A percentile compares a stretch with the other conserved stretches of the same genome.
phyloP scores from a whole-genome alignment of 2,329 filamentous ascomycete species.

The Diaporthe ampelina region DNA sequence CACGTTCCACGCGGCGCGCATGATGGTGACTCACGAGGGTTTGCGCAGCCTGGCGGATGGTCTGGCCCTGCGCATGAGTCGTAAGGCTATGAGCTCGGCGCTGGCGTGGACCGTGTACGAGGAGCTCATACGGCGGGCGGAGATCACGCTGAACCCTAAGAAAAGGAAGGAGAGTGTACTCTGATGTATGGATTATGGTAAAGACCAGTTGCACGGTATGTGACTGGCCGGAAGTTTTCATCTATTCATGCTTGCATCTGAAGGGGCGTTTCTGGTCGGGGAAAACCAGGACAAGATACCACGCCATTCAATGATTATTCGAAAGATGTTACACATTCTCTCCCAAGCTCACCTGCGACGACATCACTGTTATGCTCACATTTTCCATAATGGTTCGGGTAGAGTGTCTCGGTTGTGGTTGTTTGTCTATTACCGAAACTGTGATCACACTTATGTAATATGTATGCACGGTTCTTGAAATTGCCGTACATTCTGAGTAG shows the following conservation, averaged over 20 bases:
- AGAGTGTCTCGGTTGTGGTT: background rate
- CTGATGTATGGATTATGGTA: conserved; percentile 11
- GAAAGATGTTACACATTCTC: background rate
- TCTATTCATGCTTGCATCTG: conserved; percentile 6
- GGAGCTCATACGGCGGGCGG: conserved; percentile 84
- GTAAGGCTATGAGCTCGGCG: conserved; percentile 94
- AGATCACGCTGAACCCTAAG: conserved; percentile 50
- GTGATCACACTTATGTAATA: conserved; percentile 29
- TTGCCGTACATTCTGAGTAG: conserved; percentile 1
- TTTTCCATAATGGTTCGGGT: background rate
- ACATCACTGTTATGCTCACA: background rate
- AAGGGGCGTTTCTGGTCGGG: conserved; percentile 21
- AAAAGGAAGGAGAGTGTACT: conserved; percentile 43
- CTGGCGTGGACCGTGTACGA: conserved; percentile 98
- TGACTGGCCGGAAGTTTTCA: background rate
- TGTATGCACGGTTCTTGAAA: conserved; percentile 19
- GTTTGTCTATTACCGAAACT: conserved; percentile 9
- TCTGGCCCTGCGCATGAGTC: conserved; percentile 85
- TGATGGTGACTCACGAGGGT: conserved; percentile 88
- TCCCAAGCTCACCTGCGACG: background rate
- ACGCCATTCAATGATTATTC: conserved; percentile 32
- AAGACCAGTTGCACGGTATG: background rate
- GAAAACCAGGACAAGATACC: conserved; percentile 36
- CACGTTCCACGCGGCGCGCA: conserved; percentile 80
- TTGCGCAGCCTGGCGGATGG: conserved; percentile 86